These are phyloP conservation scores for Batkoa obscura DNA, from an alignment of 371 early-diverging fungal species.

Conservation along the genomic window DNA sequence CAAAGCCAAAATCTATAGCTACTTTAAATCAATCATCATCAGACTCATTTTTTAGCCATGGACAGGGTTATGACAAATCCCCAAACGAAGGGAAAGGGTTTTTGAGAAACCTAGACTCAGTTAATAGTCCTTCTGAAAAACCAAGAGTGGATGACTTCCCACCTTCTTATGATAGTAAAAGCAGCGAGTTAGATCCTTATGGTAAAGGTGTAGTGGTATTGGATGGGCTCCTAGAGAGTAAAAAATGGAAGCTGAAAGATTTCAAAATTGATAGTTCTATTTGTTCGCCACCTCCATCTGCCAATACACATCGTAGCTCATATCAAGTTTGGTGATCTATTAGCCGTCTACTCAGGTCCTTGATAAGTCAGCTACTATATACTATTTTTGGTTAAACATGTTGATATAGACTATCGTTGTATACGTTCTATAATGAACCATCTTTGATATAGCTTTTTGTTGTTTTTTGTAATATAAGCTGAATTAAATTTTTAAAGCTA, in stretches of 20 bases:
- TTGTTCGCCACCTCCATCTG: background rate
- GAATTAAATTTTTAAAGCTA: too few relatives aligned
- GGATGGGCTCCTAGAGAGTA: constrained; percentile 2
- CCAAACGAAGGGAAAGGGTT: background rate
- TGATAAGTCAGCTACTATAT: too few relatives aligned
- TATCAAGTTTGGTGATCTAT: background rate
- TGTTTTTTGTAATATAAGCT: too few relatives aligned
- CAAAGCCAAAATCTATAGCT: background rate
- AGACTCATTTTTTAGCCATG: background rate
- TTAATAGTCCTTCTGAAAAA: background rate
- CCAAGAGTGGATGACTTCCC: background rate
- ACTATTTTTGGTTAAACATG: too few relatives aligned
- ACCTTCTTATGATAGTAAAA: background rate
- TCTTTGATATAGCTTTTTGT: too few relatives aligned
- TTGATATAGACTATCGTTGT: too few relatives aligned
- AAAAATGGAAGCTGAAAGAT: constrained; percentile 4
- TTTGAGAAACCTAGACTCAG: background rate
- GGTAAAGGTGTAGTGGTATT: background rate
- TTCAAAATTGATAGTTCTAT: background rate
- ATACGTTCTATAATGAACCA: too few relatives aligned
- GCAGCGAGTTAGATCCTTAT: background rate
- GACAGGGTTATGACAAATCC: background rate
- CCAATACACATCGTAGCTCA: background rate
- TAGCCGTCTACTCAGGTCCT: too few relatives aligned
- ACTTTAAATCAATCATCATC: background rate